Conservation (phyloP, 2,329 filamentous ascomycete genomes). For the Paecilomyces formosus region DNA sequence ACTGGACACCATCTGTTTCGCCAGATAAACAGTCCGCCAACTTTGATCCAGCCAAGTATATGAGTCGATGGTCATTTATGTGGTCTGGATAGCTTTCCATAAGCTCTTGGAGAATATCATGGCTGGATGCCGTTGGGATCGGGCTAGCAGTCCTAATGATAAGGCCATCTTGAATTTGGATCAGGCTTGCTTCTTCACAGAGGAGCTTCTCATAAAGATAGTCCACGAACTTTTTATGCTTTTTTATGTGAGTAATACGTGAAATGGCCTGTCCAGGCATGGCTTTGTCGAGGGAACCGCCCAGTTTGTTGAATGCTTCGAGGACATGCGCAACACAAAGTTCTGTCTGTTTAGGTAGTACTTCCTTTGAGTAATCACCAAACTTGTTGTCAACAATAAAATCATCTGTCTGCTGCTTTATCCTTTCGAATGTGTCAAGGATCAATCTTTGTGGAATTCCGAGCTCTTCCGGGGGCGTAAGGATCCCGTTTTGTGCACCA, state of each 20-base stretch:
- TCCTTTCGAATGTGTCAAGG: too few relatives aligned
- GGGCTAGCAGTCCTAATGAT: constrained; percentile 20
- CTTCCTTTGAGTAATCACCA: too few relatives aligned
- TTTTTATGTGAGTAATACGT: constrained; percentile 14
- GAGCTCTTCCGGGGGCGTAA: too few relatives aligned
- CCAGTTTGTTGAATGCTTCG: constrained; percentile 26
- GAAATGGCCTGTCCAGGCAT: background rate
- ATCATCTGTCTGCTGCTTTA: too few relatives aligned
- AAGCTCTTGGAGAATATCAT: constrained; percentile 17
- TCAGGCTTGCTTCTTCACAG: constrained; percentile 20
- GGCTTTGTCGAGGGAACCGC: constrained; percentile 11
- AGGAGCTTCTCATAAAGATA: constrained; percentile 20
- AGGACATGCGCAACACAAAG: constrained; percentile 12
- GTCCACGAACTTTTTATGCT: constrained; percentile 18
- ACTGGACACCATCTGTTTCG: constrained; percentile 23
- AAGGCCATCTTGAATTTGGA: constrained; percentile 15
- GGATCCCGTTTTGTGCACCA: too few relatives aligned
- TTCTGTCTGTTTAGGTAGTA: too few relatives aligned
- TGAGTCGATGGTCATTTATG: constrained; percentile 22
- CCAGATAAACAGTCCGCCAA: constrained; percentile 35
- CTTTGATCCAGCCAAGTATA: constrained; percentile 22
- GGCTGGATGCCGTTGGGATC: constrained; percentile 9
- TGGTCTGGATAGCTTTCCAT: constrained; percentile 24
- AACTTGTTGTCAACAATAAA: too few relatives aligned
- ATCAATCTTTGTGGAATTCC: too few relatives aligned